These are phyloP conservation scores for Zymoseptoria tritici DNA, from an alignment of 2,329 filamentous ascomycete genomes.

Conservation along the genomic window DNA sequence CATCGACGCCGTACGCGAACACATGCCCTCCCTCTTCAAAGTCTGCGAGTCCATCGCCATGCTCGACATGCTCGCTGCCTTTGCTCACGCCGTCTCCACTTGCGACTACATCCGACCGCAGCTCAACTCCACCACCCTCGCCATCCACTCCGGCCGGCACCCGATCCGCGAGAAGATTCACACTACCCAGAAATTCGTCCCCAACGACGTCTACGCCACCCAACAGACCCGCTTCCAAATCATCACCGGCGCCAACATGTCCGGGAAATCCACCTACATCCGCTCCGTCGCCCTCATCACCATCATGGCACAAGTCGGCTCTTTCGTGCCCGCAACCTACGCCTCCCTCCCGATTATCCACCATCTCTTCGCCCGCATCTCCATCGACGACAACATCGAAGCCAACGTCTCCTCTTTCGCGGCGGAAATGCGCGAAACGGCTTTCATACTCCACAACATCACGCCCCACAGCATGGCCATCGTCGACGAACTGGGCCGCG, in stretches of 20 bases:
- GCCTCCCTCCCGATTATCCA: slow-evolving; percentile 73
- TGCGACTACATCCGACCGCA: slow-evolving; percentile 59
- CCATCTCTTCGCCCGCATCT: slow-evolving; percentile 80
- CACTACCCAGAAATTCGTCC: slow-evolving; percentile 60
- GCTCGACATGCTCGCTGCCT: slow-evolving; percentile 61
- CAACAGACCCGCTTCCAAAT: slow-evolving; percentile 80
- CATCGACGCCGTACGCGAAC: slow-evolving; percentile 60
- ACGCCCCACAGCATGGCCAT: slow-evolving; percentile 59
- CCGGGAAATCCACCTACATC: slow-evolving; percentile 93
- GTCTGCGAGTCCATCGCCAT: slow-evolving; percentile 80
- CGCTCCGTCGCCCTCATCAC: slow-evolving; percentile 73
- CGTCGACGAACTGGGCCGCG: slow-evolving; percentile 85
- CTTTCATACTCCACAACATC: slow-evolving; percentile 82
- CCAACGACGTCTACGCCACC: slow-evolving; percentile 84
- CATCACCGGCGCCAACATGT: slow-evolving; percentile 97
- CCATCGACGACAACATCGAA: slow-evolving; percentile 80
- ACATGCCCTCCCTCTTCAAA: slow-evolving; percentile 69
- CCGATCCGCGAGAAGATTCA: slow-evolving; percentile 71
- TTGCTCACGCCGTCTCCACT: slow-evolving; percentile 64
- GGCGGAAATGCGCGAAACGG: slow-evolving; percentile 91
- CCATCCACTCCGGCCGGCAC: slow-evolving; percentile 67
- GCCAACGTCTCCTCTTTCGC: slow-evolving; percentile 91
- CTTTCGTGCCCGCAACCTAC: slow-evolving; percentile 79
- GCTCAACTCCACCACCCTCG: slow-evolving; percentile 59
- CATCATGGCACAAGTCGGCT: slow-evolving; percentile 90